These are phyloP conservation scores for Zasmidium cellare DNA, from an alignment of 2,329 filamentous ascomycete genomes.

Conservation along the genomic window DNA sequence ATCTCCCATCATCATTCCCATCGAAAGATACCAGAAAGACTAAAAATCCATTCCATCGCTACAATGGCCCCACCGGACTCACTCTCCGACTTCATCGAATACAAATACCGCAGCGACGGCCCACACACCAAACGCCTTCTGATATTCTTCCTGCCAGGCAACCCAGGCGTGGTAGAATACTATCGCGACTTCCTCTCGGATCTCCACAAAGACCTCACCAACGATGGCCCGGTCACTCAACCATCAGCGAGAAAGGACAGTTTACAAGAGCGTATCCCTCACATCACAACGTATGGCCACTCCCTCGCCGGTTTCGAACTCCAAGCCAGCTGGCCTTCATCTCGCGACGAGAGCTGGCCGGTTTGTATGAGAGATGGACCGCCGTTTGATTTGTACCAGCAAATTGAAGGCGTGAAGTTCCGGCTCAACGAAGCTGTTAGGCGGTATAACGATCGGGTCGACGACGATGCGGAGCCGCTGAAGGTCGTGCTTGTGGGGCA, in stretches of 20 bases:
- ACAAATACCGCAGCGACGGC: no score
- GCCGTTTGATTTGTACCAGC: slow-evolving; percentile 19
- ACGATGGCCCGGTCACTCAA: slow-evolving; percentile 23
- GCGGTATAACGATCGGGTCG: no score
- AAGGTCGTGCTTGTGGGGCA: slow-evolving; percentile 46
- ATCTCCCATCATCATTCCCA: no score
- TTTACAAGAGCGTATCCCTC: no score
- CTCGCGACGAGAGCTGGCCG: background rate
- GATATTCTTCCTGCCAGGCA: slow-evolving; percentile 73
- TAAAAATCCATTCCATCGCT: no score
- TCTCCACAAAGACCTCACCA: slow-evolving; percentile 43
- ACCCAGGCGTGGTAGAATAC: slow-evolving; percentile 74
- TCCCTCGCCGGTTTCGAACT: slow-evolving; percentile 47
- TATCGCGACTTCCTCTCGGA: slow-evolving; percentile 66
- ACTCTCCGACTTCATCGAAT: no score
- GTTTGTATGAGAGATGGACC: background rate
- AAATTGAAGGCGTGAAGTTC: slow-evolving; percentile 47
- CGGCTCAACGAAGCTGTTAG: slow-evolving; percentile 35
- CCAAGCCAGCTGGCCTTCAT: background rate
- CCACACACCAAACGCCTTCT: slow-evolving; percentile 40
- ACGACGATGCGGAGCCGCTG: slow-evolving; percentile 3
- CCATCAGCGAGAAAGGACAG: slow-evolving; percentile 14
- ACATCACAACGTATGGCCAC: slow-evolving; percentile 38
- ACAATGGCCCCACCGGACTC: no score
- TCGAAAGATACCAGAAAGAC: no score